Evolutionary conservation across 2,329 filamentous ascomycete species (phyloP), one percentile per base, ranked within the genome.

Genomic region (Cladosporium velox): DNA sequence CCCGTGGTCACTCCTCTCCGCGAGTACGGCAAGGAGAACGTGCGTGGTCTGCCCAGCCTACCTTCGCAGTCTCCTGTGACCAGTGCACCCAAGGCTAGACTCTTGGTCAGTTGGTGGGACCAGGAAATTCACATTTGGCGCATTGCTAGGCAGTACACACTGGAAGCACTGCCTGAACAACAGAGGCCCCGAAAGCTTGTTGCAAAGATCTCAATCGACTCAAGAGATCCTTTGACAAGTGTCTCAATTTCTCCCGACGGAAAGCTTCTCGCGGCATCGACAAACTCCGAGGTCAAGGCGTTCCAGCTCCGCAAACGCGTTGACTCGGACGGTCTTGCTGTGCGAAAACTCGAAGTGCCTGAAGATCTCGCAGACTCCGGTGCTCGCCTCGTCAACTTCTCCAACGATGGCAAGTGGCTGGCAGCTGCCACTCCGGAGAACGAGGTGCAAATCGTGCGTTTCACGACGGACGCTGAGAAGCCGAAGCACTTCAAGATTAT

Each of bases 61-160:
- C 94, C 95, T 2, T 93, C 97, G 74, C 83, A 86, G 60, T 86
- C 91, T 1, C 88, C 90, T 2, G 77, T 97, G 8, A 82, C 87
- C 41, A 93, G 91, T 70, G 91, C 93, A 3, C 83, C 89, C 1
- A 86, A 86, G 51, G 88, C 89, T 52, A 87, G 95, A 59, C 81
- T 97, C 26, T 81, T 99, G 30, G 87, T 95, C 73, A 92, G 91
- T 77, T 98, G 93, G 91, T 98, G 93, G 92, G 91, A 94, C 70
- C 86, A 90, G 65, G 91, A 96, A 76, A 84, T 98, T 59, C 89
- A 90, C 71, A 86, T 99, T 67, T 99, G 93, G 93, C 86, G 83
- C 49, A 79, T 91, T 76, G 66, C 79, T 74, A 69, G 77, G 10
- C 79, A 79, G 66, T 70, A 73, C 80, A 71, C 66, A 3, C 65